These are phyloP conservation scores for Pulveroboletus sp. DNA, from an alignment of 768 basidiomycete species.

Conservation along the genomic window DNA sequence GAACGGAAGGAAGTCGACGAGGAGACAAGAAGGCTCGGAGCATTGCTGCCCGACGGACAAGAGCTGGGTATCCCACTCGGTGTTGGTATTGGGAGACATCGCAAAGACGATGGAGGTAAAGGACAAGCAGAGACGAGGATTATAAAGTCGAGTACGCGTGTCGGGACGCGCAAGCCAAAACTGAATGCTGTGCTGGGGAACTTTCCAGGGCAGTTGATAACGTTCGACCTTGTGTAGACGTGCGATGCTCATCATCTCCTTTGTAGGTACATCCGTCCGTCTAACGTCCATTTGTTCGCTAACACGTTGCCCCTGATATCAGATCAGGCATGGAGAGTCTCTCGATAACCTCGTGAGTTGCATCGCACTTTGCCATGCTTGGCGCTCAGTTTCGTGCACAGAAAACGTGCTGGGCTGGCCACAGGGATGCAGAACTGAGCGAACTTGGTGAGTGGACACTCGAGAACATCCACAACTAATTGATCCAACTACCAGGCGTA, in stretches of 20 bases:
- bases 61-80: slow-evolving; percentile 46
- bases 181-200: not conserved
- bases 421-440: slow-evolving; percentile 66
- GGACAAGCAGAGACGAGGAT: not conserved
- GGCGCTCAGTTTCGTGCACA: slow-evolving; percentile 12
- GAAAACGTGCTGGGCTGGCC: slow-evolving; percentile 66
- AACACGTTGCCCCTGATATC: not conserved
- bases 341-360: slow-evolving; percentile 67
- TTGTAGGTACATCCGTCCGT: slow-evolving; percentile 17
- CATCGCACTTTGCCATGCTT: no score
- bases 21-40: slow-evolving; percentile 55
- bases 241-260: slow-evolving; percentile 22
- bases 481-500: slow-evolving; percentile 41
- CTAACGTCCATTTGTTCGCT: not conserved
- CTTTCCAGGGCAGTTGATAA: not conserved
- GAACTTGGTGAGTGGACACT: slow-evolving; percentile 54
- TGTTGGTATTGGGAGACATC: slow-evolving; percentile 7
- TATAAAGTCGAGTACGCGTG: slow-evolving; percentile 28
- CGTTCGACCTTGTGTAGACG: not conserved
- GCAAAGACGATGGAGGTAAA: not conserved
- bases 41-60: slow-evolving; percentile 71
- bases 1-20: slow-evolving; percentile 83
- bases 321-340: slow-evolving; percentile 78
- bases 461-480: not conserved
- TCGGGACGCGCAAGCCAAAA: slow-evolving; percentile 18